These are phyloP conservation scores for Xylariaceae sp. DNA, from an alignment of 2,329 filamentous ascomycete species.

Conservation along the genomic window DNA sequence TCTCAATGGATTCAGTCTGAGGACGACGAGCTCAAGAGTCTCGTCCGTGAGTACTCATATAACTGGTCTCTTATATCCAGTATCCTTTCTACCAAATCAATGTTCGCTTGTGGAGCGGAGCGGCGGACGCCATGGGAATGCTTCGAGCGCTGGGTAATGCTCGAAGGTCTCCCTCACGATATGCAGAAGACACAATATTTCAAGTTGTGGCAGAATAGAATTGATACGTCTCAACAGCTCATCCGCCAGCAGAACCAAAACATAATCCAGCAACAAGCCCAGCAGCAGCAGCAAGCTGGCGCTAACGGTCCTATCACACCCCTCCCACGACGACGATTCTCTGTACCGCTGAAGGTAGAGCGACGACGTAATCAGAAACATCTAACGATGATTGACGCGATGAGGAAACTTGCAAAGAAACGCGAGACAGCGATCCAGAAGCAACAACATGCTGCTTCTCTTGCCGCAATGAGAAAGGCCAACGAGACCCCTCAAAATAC, in stretches of 20 bases:
- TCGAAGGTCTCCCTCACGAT: conserved; percentile 88
- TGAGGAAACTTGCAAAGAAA: conserved; percentile 95
- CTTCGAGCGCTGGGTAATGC: conserved; percentile 92
- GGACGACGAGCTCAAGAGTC: conserved; percentile 82
- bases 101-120: conserved; percentile 84
- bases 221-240: conserved; percentile 60
- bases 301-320: conserved; percentile 48
- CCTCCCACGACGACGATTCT: conserved; percentile 66
- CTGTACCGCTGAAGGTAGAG: conserved; percentile 82
- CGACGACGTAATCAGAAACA: conserved; percentile 84
- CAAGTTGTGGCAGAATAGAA: conserved; percentile 66
- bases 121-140: conserved; percentile 97
- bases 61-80: conserved; percentile 96
- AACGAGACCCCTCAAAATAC: conserved; percentile 63
- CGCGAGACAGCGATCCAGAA: conserved; percentile 84
- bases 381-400: conserved; percentile 86
- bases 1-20: conserved; percentile 92
- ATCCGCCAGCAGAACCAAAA: conserved; percentile 58
- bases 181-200: conserved; percentile 97
- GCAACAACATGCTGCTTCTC: conserved; percentile 76
- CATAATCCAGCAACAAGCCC: conserved; percentile 41
- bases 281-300: conserved; percentile 39
- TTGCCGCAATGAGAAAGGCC: conserved; percentile 80
- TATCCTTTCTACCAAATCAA: conserved; percentile 72
- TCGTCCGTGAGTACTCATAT: conserved; percentile 92